Base-by-base conservation (phyloP, 768 basidiomycete genomes). In the Strobilomyces echinocephalus region DNA sequence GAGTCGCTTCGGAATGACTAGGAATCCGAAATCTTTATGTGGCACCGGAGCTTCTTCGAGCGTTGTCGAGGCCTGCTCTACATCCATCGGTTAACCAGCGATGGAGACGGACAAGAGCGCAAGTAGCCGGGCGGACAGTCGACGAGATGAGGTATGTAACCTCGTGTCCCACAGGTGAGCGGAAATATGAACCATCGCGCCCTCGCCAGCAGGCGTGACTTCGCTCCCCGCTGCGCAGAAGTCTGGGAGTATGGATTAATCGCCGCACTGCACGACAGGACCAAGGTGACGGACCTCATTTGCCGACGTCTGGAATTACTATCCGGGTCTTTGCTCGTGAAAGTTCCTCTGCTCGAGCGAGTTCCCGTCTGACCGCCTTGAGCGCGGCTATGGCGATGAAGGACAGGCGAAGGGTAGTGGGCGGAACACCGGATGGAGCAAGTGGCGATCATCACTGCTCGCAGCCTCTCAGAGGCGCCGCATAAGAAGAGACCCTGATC, bases 121-220 rank as follows among this genome's bases (percentile, higher is more conserved):
- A 34, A 45, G 50, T 16, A 44, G 21, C 34, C 9, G 21, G 45
- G 34, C n/a, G 15, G 36, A 33, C 8, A 21, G 55, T 54, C 26
- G 36, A 40, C 39, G 36, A n/a, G 35, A 10, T 36, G 53, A 50
- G 43, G 30, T 53, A 56, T 63, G 58, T 60, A 55, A 55, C 41
- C 38, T 43, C 28, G 41, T 42, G 39, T 31, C 38, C 20, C 24
- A 54, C 42, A 40, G 41, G 38, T 8, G 45, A 35, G 42, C 50
- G 45, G 41, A 24, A 15, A 47, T 55, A 49, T 55, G 45, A 46
- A 63, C 54, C 62, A 63, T 55, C 40, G 48, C 40, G 48, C 62
- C 55, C 35, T 46, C n/a, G 15, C 49, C 43, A 46, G 59, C 49
- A 44, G 33, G 44, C 44, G 36, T 49, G 43, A 53, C 20, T 35